Evolutionary conservation across 257 asterid genomes (phyloP), one percentile per base, ranked within the genome.

Genomic region (Solanum etuberosum): DNA sequence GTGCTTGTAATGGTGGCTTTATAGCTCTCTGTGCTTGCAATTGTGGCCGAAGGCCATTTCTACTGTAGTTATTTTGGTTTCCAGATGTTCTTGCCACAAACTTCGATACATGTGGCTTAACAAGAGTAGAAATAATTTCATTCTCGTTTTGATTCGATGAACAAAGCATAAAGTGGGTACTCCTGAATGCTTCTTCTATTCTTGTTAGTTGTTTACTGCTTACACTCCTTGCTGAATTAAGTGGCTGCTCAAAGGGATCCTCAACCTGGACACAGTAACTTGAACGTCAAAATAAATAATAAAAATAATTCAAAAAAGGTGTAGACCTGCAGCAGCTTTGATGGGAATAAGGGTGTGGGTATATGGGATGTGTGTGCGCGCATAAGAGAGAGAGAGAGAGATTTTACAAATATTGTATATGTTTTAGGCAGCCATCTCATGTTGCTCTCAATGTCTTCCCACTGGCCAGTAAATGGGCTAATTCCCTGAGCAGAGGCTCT

Each of bases 171-270:
- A 86, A 87, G 73, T 72, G 90, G 74, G 98, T 93, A 83, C 72
- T 88, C 88, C 86, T 93, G 83, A 96, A 89, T 51, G 94, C 93
- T 73, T 89, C 93, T 54, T 92, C 83, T 87, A 97, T 93, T 91
- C 87, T 95, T 83, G 6, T 83, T 34, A 97, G 87, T 38, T 94
- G 96, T 54, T 86, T 90, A 10, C 86, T 86, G 90, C 93, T 82
- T 65, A 97, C 96, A 0, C 94, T 88, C 93, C 99, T 92, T 85
- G 99, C 99, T 29, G 97, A 34, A 91, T 97, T 97, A 20, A 86
- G 89, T 29, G 99, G 99, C 89, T 93, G 98, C 93, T 97, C 99
- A 88, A 95, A 97, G 38, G 99, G 99, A 92, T 97, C 99, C 91
- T 97, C 99, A 86, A 97, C 95, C 99, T 97, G 88, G 59, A 71